Evolutionary conservation across 441 rosid species (phyloP).

Genomic region (Gossypium aridum): DNA sequence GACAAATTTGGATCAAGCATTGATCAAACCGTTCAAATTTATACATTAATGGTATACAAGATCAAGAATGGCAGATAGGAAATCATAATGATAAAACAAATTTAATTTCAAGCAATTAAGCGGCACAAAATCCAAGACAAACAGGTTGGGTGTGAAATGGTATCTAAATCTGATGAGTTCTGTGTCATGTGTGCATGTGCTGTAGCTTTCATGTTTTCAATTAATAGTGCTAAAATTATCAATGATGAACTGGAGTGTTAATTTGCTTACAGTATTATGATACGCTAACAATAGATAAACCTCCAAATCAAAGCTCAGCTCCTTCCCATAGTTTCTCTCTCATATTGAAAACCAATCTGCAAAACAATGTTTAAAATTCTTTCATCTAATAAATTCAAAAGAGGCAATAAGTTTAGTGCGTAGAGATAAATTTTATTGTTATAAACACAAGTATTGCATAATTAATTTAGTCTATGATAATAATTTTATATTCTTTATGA

Average conservation of each 20-base stretch:
- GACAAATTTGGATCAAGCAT: background rate
- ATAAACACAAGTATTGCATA: too few species aligned
- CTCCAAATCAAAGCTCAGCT: background rate
- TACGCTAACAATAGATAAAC: background rate
- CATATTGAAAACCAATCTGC: background rate
- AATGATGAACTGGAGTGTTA: background rate
- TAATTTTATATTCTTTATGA: too few species aligned
- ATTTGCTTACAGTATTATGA: background rate
- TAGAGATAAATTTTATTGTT: too few species aligned
- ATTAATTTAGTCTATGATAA: too few species aligned
- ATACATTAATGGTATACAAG: background rate
- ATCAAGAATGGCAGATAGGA: background rate
- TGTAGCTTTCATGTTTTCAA: background rate
- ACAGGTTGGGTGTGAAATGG: background rate
- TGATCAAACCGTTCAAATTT: background rate
- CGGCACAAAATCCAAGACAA: background rate
- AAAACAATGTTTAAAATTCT: background rate
- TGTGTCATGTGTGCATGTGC: background rate
- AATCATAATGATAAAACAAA: background rate
- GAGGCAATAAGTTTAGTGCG: too few species aligned
- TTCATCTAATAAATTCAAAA: too few species aligned
- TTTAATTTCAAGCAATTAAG: background rate
- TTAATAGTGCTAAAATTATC: background rate
- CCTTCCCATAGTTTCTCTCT: background rate
- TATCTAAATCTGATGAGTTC: background rate